A percentile compares a stretch with the other conserved stretches of the same genome.
Evolutionary conservation across 2,329 filamentous ascomycete genomes (phyloP).

Genomic region (Alternaria sp.): DNA sequence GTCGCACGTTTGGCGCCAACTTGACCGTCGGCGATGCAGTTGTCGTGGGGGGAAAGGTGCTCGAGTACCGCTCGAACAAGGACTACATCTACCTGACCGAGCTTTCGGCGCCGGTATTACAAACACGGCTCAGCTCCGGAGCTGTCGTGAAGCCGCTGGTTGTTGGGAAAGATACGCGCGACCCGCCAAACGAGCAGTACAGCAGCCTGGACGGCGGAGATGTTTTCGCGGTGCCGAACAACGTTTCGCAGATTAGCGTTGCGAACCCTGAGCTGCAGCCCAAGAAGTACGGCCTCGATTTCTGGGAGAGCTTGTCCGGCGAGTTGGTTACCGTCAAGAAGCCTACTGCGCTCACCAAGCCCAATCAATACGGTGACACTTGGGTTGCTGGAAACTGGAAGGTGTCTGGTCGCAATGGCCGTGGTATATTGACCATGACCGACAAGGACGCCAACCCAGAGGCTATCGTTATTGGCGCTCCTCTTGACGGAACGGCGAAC

Average conservation of each 20-base stretch:
- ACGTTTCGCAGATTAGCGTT: slow-evolving; percentile 64
- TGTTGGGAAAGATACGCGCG: slow-evolving; percentile 65
- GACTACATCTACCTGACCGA: slow-evolving; percentile 72
- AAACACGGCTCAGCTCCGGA: slow-evolving; percentile 62
- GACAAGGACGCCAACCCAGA: slow-evolving; percentile 72
- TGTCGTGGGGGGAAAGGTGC: slow-evolving; percentile 66
- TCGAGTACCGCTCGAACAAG: slow-evolving; percentile 65
- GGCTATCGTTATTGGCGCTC: slow-evolving; percentile 69
- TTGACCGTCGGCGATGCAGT: slow-evolving; percentile 68
- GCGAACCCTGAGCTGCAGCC: slow-evolving; percentile 70
- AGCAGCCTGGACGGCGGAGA: slow-evolving; percentile 70
- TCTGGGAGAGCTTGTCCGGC: slow-evolving; percentile 74
- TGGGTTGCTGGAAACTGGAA: slow-evolving; percentile 74
- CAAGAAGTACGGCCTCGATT: slow-evolving; percentile 71
- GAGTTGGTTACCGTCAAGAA: slow-evolving; percentile 71
- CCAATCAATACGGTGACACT: slow-evolving; percentile 72
- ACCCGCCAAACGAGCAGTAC: slow-evolving; percentile 69
- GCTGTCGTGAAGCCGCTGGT: slow-evolving; percentile 66
- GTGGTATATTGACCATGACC: slow-evolving; percentile 71
- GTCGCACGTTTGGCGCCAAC: slow-evolving; percentile 56
- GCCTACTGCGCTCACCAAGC: slow-evolving; percentile 65
- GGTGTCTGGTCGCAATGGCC: slow-evolving; percentile 67
- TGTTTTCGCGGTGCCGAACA: slow-evolving; percentile 71
- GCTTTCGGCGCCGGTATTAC: slow-evolving; percentile 64
- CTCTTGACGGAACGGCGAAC: slow-evolving; percentile 71